phyloP scores from a whole-genome alignment of 495 filamentous ascomycete species.

The Podospora sp. region DNA sequence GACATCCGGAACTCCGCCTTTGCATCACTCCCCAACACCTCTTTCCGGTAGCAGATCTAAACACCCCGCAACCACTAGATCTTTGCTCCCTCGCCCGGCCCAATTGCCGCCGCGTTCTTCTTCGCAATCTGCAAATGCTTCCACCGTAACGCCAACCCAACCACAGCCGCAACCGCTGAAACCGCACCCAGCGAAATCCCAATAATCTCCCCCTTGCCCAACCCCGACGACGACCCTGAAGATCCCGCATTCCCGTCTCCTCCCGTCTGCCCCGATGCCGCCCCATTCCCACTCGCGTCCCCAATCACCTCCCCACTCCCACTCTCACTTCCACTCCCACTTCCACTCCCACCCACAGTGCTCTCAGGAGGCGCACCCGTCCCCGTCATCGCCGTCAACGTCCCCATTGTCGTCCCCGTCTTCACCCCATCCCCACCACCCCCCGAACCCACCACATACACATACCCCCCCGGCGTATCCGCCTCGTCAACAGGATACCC shows the following conservation, averaged over 20 bases:
- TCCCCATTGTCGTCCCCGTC: not conserved
- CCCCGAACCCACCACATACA: not conserved
- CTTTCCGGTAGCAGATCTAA: no score
- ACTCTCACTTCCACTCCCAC: not conserved
- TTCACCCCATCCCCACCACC: not conserved
- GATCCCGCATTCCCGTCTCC: not conserved
- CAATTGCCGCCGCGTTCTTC: not conserved
- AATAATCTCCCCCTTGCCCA: slow-evolving; percentile 3
- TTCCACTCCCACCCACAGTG: not conserved
- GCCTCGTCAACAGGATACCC: not conserved
- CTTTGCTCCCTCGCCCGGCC: no score
- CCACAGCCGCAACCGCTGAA: slow-evolving; percentile 1
- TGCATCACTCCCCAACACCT: no score
- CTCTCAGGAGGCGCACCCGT: not conserved
- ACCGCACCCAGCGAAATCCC: slow-evolving; percentile 4
- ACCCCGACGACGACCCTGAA: not conserved
- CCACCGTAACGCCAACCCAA: not conserved
- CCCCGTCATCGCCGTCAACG: not conserved
- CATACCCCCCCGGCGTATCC: slow-evolving; percentile 17
- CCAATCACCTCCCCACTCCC: no score
- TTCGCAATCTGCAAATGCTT: slow-evolving; percentile 1
- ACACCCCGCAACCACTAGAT: no score
- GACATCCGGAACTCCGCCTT: no score
- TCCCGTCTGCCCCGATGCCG: not conserved
- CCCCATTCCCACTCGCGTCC: no score